phyloP scores from a whole-genome alignment of 768 basidiomycete species.

The Hericium alpestre region DNA sequence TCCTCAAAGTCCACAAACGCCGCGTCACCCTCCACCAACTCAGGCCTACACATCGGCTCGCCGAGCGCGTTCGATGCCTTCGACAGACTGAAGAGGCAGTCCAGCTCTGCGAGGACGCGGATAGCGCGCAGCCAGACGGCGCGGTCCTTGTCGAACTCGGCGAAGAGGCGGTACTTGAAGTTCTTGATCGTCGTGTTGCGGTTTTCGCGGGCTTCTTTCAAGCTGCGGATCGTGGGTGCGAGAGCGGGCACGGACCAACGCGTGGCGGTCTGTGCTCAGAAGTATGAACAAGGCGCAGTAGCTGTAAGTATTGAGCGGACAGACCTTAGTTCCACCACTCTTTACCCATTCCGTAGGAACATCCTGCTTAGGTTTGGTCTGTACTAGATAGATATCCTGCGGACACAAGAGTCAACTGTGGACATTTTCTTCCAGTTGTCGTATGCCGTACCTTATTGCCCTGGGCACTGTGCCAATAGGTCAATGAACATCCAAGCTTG shows the following conservation, averaged over 20 bases:
- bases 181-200: constrained; percentile 68
- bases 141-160: constrained; percentile 75
- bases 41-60: constrained; percentile 88
- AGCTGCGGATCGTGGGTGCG: constrained; percentile 55
- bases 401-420: not conserved
- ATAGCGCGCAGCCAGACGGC: constrained; percentile 74
- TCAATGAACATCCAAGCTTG: constrained; percentile 47
- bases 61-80: constrained; percentile 84
- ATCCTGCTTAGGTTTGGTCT: constrained; percentile 48
- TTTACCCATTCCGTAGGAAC: constrained; percentile 84
- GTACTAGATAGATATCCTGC: constrained; percentile 86
- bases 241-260: constrained; percentile 76
- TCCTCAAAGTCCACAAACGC: constrained; percentile 84
- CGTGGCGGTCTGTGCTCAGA: constrained; percentile 41
- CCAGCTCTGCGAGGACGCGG: constrained; percentile 86
- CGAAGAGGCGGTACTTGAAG: constrained; percentile 72
- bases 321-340: constrained; percentile 68
- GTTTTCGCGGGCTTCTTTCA: constrained; percentile 92
- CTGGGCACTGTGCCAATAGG: constrained; percentile 66
- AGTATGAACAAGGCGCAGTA: not conserved
- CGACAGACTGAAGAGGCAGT: constrained; percentile 87
- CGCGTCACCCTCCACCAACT: constrained; percentile 68
- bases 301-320: not conserved
- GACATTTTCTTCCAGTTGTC: not conserved
- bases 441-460: constrained; percentile 60